These are phyloP conservation scores for Tubosaeta brunneosetosa DNA, from an alignment of 768 basidiomycete genomes.

Conservation along the genomic window DNA sequence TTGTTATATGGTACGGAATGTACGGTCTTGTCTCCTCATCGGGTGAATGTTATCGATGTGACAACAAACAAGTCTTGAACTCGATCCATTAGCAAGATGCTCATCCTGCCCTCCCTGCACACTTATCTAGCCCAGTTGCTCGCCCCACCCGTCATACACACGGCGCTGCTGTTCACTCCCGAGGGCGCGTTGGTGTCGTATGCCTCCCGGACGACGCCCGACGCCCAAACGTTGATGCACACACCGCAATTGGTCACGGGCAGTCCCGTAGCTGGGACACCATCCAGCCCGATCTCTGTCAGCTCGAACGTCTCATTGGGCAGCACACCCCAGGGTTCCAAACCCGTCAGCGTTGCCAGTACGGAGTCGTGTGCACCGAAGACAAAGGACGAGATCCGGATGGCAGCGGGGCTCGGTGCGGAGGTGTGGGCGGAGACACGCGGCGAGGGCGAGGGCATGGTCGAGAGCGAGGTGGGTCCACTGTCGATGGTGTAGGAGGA, in stretches of 20 bases:
- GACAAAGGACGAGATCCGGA: constrained; percentile 69
- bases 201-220: constrained; percentile 43
- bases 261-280: background rate
- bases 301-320: constrained; percentile 8
- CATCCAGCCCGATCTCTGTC: constrained; percentile 12
- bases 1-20: constrained; percentile 18
- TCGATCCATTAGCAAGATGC: constrained; percentile 40
- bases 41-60: background rate
- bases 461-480: constrained; percentile 66
- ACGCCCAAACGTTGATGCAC: constrained; percentile 1
- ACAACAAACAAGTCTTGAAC: background rate
- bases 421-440: constrained; percentile 78
- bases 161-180: constrained; percentile 65
- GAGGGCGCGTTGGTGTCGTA: constrained; percentile 71
- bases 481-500: background rate
- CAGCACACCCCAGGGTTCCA: constrained; percentile 10
- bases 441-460: constrained; percentile 53
- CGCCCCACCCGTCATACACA: constrained; percentile 58
- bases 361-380: constrained; percentile 22
- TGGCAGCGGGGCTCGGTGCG: constrained; percentile 65
- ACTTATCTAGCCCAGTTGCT: constrained; percentile 60
- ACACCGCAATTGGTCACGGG: constrained; percentile 5
- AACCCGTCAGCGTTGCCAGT: constrained; percentile 9
- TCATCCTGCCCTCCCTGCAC: constrained; percentile 65
- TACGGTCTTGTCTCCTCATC: constrained; percentile 9